Percentiles rank a stretch among this genome's conserved stretches.
phyloP scores from a whole-genome alignment of 768 basidiomycete genomes.

The Lanmaoa rubissima region DNA sequence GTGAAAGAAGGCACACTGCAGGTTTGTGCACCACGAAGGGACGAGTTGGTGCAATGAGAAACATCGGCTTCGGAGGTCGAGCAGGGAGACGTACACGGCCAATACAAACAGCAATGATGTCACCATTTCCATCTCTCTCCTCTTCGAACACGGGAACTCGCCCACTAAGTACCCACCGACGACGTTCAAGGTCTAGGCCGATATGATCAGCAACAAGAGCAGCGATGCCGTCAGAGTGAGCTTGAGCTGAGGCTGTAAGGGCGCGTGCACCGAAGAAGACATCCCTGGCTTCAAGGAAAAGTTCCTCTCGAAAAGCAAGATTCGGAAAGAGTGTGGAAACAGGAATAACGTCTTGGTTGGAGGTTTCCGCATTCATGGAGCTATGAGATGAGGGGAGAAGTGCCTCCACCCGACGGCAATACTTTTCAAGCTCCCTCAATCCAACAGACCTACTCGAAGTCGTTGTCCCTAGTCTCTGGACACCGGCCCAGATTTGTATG shows the following conservation, averaged over 20 bases:
- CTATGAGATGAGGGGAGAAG: constrained; percentile 52
- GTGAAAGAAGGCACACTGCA: constrained; percentile 73
- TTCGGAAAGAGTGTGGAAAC: constrained; percentile 60
- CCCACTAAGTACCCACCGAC: constrained; percentile 64
- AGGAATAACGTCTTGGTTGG: constrained; percentile 26
- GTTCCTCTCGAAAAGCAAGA: constrained; percentile 77
- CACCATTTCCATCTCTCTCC: constrained; percentile 67
- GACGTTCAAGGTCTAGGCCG: constrained; percentile 65
- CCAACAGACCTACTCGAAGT: constrained; percentile 63
- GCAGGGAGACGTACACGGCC: constrained; percentile 63
- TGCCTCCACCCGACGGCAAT: constrained; percentile 69
- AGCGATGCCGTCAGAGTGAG: constrained; percentile 50
- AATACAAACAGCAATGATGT: constrained; percentile 52
- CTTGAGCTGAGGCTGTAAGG: constrained; percentile 49
- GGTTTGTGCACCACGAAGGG: constrained; percentile 91
- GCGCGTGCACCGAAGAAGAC: constrained; percentile 82
- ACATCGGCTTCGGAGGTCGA: constrained; percentile 36
- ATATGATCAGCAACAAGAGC: constrained; percentile 57
- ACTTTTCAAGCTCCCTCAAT: constrained; percentile 78
- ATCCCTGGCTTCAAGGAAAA: constrained; percentile 86
- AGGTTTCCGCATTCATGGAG: constrained; percentile 39
- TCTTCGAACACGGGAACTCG: constrained; percentile 66
- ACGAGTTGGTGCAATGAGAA: constrained; percentile 36
- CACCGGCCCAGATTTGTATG: constrained; percentile 66
- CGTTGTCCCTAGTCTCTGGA: constrained; percentile 50